phyloP scores from a whole-genome alignment of 148 eudicot species.

The Fagopyrum tataricum region DNA sequence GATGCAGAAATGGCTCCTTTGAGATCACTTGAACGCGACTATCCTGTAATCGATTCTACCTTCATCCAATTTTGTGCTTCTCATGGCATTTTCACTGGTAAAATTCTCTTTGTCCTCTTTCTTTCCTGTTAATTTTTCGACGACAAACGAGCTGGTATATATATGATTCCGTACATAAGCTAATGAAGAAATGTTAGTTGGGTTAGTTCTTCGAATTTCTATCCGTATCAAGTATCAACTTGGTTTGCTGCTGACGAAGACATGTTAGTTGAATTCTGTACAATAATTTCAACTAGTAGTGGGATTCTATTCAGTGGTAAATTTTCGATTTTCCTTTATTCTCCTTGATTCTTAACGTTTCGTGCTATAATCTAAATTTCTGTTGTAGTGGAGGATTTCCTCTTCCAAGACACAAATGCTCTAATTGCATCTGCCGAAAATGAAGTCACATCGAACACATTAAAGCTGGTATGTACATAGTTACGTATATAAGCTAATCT shows the following conservation, averaged over 20 bases:
- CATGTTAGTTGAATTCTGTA: constrained; percentile 2
- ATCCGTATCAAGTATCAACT: neutral
- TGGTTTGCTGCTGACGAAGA: neutral
- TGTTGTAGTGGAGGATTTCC: constrained; percentile 76
- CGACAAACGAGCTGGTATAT: too few relatives aligned
- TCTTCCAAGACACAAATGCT: constrained; percentile 50
- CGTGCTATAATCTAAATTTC: constrained; percentile 5
- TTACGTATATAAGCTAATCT: neutral
- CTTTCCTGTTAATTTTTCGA: neutral
- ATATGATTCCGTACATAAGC: too few relatives aligned
- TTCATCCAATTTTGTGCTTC: constrained; percentile 61
- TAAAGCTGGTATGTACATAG: constrained; percentile 47
- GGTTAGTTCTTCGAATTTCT: neutral
- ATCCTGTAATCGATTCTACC: constrained; percentile 45
- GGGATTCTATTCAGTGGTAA: neutral
- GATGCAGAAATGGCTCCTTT: constrained; percentile 47
- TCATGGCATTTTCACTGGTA: constrained; percentile 63
- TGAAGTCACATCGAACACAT: constrained; percentile 31
- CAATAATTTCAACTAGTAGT: neutral
- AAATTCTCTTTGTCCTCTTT: neutral
- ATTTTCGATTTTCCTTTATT: neutral
- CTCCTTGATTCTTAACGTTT: neutral
- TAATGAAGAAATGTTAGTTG: too few relatives aligned
- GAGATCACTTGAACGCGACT: constrained; percentile 36
- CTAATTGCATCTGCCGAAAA: constrained; percentile 43